Evolutionary conservation across 495 filamentous ascomycete genomes (phyloP), one percentile per base, ranked within the genome.

Genomic region (Tuber melanosporum): DNA sequence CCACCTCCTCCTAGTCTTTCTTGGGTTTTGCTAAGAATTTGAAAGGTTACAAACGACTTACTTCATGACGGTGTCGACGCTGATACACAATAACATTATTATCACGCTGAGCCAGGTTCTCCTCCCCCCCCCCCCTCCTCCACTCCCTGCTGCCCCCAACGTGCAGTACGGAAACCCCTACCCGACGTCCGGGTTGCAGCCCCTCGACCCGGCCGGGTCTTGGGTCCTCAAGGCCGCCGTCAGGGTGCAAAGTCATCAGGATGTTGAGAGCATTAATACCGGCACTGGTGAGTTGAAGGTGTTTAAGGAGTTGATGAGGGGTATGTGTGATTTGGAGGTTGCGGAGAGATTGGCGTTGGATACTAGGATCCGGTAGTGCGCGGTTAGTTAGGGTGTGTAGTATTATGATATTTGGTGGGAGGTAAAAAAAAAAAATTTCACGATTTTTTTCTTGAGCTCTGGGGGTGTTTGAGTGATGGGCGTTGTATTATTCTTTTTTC

Each of bases 321-420:
- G 91, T 9, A 88, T 88, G 10, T 89, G 92, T 70, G 89, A 90
- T 44, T 84, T 93, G 74, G 87, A 89, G 73, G 86, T 88, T 72
- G 90, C 87, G 7, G 91, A 93, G 83, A 85, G 91, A 70, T 82
- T 92, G 76, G 86, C 88, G 32, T 78, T 93, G 74, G 91, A 93
- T 84, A 91, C 91, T 0, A 86, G 91, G 74, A 89, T 90, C 32
- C 85, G 83, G 72, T 86, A 70, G 41, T 6, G 49, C 17, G 14
- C 22, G 44, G 3, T 9, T 52, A 20, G 72, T 46, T 66, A 47
- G 44, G 47, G 70, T 73, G n/a, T 20, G 46, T 44, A 22, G 14
- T 26, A 36, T 66, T 20, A 44, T 49, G 32, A 36, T 36, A 66
- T 66, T 26, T 66, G 12, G 7, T 15, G n/a, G 52, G 52, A 14